phyloP scores from a whole-genome alignment of 2,329 filamentous ascomycete species.

The Ascochyta rabiei region DNA sequence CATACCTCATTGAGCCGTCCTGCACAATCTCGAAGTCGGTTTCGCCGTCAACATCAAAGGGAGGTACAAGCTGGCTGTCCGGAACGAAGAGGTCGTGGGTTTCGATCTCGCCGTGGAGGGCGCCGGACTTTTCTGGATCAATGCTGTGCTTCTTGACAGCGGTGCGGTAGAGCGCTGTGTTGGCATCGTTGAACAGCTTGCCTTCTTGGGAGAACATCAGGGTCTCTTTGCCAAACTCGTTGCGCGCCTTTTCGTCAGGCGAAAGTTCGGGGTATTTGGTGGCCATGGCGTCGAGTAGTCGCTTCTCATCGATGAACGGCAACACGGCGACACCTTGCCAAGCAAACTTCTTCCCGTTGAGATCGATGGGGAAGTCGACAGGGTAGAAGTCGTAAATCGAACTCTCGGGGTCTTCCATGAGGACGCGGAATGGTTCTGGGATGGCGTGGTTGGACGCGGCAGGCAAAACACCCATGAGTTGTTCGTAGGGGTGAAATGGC shows the following conservation, averaged over 20 bases:
- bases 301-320: slow-evolving; percentile 93
- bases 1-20: slow-evolving; percentile 80
- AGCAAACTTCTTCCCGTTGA: slow-evolving; percentile 98
- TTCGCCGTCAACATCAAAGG: slow-evolving; percentile 66
- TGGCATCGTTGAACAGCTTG: slow-evolving; percentile 83
- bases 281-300: slow-evolving; percentile 80
- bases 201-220: slow-evolving; percentile 85
- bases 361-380: slow-evolving; percentile 86
- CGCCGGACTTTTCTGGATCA: slow-evolving; percentile 75
- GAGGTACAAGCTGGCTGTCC: slow-evolving; percentile 79
- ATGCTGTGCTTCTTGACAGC: slow-evolving; percentile 68
- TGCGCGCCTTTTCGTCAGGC: slow-evolving; percentile 77
- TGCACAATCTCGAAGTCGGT: slow-evolving; percentile 40
- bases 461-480: slow-evolving; percentile 96
- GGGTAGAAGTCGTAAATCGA: slow-evolving; percentile 98
- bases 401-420: slow-evolving; percentile 88
- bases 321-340: slow-evolving; percentile 96
- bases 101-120: slow-evolving; percentile 78
- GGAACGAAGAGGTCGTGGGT: slow-evolving; percentile 86
- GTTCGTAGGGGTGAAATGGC: slow-evolving; percentile 91
- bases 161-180: slow-evolving; percentile 89
- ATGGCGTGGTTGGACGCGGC: slow-evolving; percentile 92
- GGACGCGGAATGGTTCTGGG: slow-evolving; percentile 81
- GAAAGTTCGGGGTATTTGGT: slow-evolving; percentile 81
- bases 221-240: slow-evolving; percentile 79